Conservation (phyloP, 2,329 filamentous ascomycete species). For the Sporothrix brasiliensis region DNA sequence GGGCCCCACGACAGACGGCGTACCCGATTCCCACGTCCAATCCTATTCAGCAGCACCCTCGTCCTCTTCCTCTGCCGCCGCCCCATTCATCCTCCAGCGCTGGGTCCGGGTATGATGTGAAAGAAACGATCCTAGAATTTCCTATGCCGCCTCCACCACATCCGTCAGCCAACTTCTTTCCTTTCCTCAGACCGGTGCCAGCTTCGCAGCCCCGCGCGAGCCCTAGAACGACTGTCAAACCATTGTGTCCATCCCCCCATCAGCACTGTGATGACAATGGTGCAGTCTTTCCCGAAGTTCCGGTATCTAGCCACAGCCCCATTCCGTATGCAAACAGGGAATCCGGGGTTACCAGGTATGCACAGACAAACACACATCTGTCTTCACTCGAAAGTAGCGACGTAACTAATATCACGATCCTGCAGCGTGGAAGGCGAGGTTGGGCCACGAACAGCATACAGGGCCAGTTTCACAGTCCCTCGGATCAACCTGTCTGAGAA, state of each 20-base stretch:
- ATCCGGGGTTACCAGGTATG: not conserved
- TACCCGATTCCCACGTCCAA: not conserved
- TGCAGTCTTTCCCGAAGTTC: too few species aligned
- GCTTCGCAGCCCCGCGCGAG: not conserved
- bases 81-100: not conserved
- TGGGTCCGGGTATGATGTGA: not conserved
- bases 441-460: not conserved
- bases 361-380: not conserved
- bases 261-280: not conserved
- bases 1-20: not conserved
- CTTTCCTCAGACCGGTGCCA: conserved; percentile 26
- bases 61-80: not conserved
- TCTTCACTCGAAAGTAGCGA: not conserved
- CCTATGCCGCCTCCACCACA: conserved; percentile 26
- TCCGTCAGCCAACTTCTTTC: conserved; percentile 27
- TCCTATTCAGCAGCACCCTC: not conserved
- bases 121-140: not conserved
- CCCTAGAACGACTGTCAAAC: not conserved
- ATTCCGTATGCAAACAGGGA: not conserved
- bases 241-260: not conserved
- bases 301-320: not conserved
- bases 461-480: not conserved
- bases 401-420: not conserved
- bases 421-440: not conserved
- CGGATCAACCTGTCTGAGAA: not conserved